Evolutionary conservation across 495 filamentous ascomycete species (phyloP).

Genomic region (Aspergillus sparsus): DNA sequence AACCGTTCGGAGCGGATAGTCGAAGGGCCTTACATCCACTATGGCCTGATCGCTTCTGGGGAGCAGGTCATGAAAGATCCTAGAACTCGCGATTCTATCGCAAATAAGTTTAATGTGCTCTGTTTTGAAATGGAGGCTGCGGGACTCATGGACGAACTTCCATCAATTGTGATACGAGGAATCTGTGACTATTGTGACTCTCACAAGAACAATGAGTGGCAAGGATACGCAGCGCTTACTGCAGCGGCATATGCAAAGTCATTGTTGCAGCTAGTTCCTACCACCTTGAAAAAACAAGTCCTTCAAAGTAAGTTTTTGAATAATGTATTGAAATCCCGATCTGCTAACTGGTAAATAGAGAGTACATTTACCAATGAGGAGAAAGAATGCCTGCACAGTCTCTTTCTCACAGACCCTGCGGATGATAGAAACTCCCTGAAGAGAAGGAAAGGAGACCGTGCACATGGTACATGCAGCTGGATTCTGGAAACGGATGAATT

Average conservation of each 20-base stretch:
- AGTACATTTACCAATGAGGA: background rate
- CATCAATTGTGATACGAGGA: background rate
- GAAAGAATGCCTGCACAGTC: background rate
- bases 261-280: conserved; percentile 19
- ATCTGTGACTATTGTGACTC: conserved; percentile 29
- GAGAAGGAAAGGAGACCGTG: conserved; percentile 10
- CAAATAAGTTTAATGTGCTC: background rate
- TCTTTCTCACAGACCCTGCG: conserved; percentile 12
- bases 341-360: background rate
- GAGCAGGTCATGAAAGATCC: background rate
- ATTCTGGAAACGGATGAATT: conserved; percentile 28
- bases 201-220: conserved; percentile 28
- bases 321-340: background rate
- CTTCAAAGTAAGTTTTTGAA: background rate
- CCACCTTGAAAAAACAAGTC: background rate
- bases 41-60: background rate
- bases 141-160: background rate
- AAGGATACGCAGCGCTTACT: conserved; percentile 29
- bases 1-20: too few relatives aligned
- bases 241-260: conserved; percentile 40
- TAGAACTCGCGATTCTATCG: background rate
- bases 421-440: conserved; percentile 15
- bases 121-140: conserved; percentile 10
- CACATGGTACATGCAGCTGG: conserved; percentile 29
- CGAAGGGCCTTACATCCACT: background rate